These are phyloP conservation scores for Tetrapisispora phaffii DNA, from an alignment of 805 yeast species.

Conservation along the genomic window DNA sequence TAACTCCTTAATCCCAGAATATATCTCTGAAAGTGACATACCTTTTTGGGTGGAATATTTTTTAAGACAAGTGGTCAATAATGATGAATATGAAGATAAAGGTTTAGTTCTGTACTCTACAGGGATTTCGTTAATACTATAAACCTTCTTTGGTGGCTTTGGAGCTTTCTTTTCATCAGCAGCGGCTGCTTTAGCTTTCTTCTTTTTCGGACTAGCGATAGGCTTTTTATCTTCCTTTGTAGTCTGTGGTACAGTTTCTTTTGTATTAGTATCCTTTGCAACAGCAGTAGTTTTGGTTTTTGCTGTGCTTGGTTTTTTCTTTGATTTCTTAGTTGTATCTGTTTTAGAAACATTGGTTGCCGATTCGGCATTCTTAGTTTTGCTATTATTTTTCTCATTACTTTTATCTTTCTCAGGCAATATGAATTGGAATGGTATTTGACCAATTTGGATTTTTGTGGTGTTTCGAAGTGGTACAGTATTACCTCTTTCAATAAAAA, in stretches of 20 bases:
- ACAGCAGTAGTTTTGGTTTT: conserved; percentile 5
- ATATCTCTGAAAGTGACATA: conserved; percentile 73
- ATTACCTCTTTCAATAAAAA: conserved; percentile 79
- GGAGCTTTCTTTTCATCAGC: conserved; percentile 42
- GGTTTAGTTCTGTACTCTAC: conserved; percentile 82
- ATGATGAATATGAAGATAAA: conserved; percentile 63
- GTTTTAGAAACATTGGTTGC: not conserved
- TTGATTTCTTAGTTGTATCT: conserved; percentile 4
- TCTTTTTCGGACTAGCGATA: conserved; percentile 2
- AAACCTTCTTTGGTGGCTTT: conserved; percentile 50
- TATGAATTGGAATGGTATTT: conserved; percentile 78
- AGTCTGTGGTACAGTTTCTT: not conserved
- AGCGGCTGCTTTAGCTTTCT: conserved; percentile 16
- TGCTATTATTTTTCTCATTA: conserved; percentile 24
- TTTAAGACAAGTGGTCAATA: conserved; percentile 71
- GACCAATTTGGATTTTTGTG: conserved; percentile 85
- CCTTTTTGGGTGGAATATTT: conserved; percentile 60
- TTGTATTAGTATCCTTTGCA: conserved; percentile 5
- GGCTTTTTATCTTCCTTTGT: not conserved
- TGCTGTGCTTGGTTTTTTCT: conserved; percentile 8
- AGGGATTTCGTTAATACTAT: conserved; percentile 78
- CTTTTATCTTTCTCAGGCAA: conserved; percentile 55
- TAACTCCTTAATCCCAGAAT: conserved; percentile 73
- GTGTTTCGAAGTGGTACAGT: conserved; percentile 81
- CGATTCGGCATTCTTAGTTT: conserved; percentile 8